Evolutionary conservation across 2,329 filamentous ascomycete species (phyloP).

Genomic region (Beauveria sp.): DNA sequence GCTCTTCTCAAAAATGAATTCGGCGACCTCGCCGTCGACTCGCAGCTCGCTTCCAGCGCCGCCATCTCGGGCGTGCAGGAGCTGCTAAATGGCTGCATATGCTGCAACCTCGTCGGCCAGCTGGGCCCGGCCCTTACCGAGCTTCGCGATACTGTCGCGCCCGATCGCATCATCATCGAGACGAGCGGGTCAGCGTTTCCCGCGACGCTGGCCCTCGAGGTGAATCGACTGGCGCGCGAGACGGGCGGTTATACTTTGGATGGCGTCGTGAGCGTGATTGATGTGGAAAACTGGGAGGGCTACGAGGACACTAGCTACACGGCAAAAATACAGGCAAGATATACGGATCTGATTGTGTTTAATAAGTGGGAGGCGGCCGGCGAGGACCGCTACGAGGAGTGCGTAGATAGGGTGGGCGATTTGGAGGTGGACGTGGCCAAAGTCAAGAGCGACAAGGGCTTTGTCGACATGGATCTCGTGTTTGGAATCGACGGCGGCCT

Average conservation of each 20-base stretch:
- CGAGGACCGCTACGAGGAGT: slow-evolving; percentile 69
- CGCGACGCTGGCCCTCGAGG: slow-evolving; percentile 82
- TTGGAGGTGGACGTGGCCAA: slow-evolving; percentile 73
- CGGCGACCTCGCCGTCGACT: slow-evolving; percentile 89
- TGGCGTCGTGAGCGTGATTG: slow-evolving; percentile 81
- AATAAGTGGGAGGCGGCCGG: slow-evolving; percentile 84
- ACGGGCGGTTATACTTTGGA: slow-evolving; percentile 67
- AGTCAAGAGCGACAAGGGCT: slow-evolving; percentile 77
- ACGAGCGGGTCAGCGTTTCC: slow-evolving; percentile 85
- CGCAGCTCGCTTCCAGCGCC: slow-evolving; percentile 73
- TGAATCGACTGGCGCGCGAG: slow-evolving; percentile 70
- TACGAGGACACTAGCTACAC: slow-evolving; percentile 90
- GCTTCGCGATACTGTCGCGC: slow-evolving; percentile 50
- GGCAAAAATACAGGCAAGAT: slow-evolving; percentile 77
- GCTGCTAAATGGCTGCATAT: slow-evolving; percentile 94
- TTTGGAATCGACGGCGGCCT: slow-evolving; percentile 84
- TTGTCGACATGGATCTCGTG: slow-evolving; percentile 69
- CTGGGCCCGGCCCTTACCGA: slow-evolving; percentile 72
- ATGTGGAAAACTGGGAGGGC: slow-evolving; percentile 91
- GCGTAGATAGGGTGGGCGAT: slow-evolving; percentile 71
- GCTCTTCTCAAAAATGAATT: slow-evolving; percentile 98
- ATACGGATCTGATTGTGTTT: slow-evolving; percentile 84
- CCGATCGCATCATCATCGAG: slow-evolving; percentile 89
- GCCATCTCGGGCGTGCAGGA: slow-evolving; percentile 87
- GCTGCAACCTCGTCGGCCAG: slow-evolving; percentile 95